These are phyloP conservation scores for Arxiozyma heterogenica DNA, from an alignment of 1,139 yeast species.

Conservation along the genomic window DNA sequence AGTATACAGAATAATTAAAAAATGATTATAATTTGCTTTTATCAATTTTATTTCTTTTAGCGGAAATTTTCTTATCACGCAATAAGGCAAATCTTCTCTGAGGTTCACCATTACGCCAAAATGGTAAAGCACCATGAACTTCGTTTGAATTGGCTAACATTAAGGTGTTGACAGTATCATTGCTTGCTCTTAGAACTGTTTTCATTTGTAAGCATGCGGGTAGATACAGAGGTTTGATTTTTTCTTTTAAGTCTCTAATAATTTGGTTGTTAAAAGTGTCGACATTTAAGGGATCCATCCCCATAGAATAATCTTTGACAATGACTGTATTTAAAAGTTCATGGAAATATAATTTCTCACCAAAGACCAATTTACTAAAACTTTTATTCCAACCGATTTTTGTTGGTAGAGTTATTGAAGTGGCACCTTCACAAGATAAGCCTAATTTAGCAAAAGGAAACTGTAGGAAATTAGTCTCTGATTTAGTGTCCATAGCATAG, in stretches of 20 bases:
- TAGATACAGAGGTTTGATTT: slow-evolving; percentile 44
- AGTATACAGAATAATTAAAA: background rate
- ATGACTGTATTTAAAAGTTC: slow-evolving; percentile 57
- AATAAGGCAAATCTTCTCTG: slow-evolving; percentile 49
- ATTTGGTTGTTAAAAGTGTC: slow-evolving; percentile 56
- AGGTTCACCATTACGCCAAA: slow-evolving; percentile 69
- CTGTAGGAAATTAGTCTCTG: slow-evolving; percentile 46
- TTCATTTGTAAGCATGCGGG: slow-evolving; percentile 58
- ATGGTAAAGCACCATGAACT: slow-evolving; percentile 55
- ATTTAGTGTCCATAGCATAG: slow-evolving; percentile 47
- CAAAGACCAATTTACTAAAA: slow-evolving; percentile 62
- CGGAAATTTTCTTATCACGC: slow-evolving; percentile 32
- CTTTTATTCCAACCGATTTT: slow-evolving; percentile 71
- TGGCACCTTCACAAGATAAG: slow-evolving; percentile 74
- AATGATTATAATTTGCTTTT: slow-evolving; percentile 4
- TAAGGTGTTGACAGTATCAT: slow-evolving; percentile 48
- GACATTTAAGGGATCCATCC: slow-evolving; percentile 26
- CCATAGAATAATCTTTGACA: slow-evolving; percentile 44
- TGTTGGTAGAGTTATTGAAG: slow-evolving; percentile 57
- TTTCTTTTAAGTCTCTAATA: slow-evolving; percentile 38
- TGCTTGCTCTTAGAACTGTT: slow-evolving; percentile 26
- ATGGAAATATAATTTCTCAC: slow-evolving; percentile 56
- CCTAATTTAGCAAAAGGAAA: slow-evolving; percentile 81
- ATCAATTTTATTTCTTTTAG: background rate
- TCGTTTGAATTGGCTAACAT: slow-evolving; percentile 55